Base-by-base conservation (phyloP, 306 rosid species). In the Dalbergia cultrata region DNA sequence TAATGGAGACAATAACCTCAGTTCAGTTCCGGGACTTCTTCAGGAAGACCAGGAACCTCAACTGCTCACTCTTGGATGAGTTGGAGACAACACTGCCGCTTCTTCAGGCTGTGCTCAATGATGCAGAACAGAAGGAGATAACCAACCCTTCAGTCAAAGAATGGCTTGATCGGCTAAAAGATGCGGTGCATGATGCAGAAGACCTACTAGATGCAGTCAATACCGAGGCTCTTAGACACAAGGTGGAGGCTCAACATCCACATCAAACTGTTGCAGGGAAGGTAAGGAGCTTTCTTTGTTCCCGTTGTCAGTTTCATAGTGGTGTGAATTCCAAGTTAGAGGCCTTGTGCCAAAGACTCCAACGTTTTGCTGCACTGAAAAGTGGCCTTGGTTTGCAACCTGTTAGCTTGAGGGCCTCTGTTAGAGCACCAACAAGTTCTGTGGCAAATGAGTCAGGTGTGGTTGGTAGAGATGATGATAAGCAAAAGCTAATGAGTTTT, bases 381-480 rank as follows among this genome's bases (percentile, higher is more conserved):
- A 72, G 69, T 21, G 81, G 68, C 2, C 69, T 87, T 10, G 82
- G 88, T 16, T 68, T 68, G 74, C 58, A 68, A 45, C n/a, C 0
- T 21, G 74, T 45, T 45, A 12, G 19, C 49, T 16, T 37, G 50
- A 65, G 31, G 26, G 70, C n/a, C 13, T 37, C 13, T 9, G 26
- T 37, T 65, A 81, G 86, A 57, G 43, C 70, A 13, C 84, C 77
- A 37, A 80, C 87, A 63, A 84, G 84, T 35, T 87, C 87, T 6
- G 56, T 87, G 82, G 78, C 80, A 13, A 78, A 87, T 13, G 90
- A 87, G 50, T 72, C 77, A 3, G 67, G 67, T 74, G 81, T 78
- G 10, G 77, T 45, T 37, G 88, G 86, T 26, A 81, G 85, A 56
- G 39, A 52, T 13, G 70, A 14, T 41, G 85, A 87, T 53, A 87